Percentiles rank a stretch among this genome's conserved stretches.
Evolutionary conservation across 2,329 filamentous ascomycete species (phyloP).

Genomic region (Penicillium sp.): DNA sequence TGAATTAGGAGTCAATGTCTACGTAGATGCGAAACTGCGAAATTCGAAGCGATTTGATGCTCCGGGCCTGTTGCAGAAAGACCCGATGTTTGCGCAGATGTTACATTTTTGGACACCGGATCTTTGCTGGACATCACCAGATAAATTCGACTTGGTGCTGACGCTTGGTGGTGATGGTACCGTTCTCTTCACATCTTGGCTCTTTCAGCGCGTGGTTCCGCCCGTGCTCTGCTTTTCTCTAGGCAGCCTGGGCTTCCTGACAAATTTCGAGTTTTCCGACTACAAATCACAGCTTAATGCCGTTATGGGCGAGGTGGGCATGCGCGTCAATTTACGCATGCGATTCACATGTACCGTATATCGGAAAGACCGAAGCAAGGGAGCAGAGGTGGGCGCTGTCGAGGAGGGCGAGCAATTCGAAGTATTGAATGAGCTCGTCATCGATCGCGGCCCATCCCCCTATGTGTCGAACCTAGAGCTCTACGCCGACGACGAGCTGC

Average conservation of each 20-base stretch:
- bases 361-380: slow-evolving; percentile 57
- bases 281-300: slow-evolving; percentile 84
- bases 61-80: slow-evolving; percentile 66
- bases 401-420: slow-evolving; percentile 95
- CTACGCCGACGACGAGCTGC: slow-evolving; percentile 89
- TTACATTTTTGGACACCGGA: slow-evolving; percentile 96
- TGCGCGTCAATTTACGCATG: slow-evolving; percentile 98
- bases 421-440: slow-evolving; percentile 96
- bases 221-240: slow-evolving; percentile 89
- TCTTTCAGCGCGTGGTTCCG: slow-evolving; percentile 93
- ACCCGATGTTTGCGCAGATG: slow-evolving; percentile 76
- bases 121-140: slow-evolving; percentile 87
- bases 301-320: slow-evolving; percentile 90
- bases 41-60: slow-evolving; percentile 86
- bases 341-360: slow-evolving; percentile 98
- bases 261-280: slow-evolving; percentile 90
- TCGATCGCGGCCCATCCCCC: slow-evolving; percentile 91
- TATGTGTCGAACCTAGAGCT: slow-evolving; percentile 97
- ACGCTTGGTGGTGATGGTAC: slow-evolving; percentile 95
- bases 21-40: slow-evolving; percentile 93
- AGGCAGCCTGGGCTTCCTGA: slow-evolving; percentile 90
- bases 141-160: slow-evolving; percentile 93
- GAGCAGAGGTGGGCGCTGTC: slow-evolving; percentile 55
- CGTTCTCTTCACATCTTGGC: slow-evolving; percentile 91
- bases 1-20: slow-evolving; percentile 90